Base-by-base conservation (phyloP, 2,329 filamentous ascomycete species). In the Trichoderma sp. region DNA sequence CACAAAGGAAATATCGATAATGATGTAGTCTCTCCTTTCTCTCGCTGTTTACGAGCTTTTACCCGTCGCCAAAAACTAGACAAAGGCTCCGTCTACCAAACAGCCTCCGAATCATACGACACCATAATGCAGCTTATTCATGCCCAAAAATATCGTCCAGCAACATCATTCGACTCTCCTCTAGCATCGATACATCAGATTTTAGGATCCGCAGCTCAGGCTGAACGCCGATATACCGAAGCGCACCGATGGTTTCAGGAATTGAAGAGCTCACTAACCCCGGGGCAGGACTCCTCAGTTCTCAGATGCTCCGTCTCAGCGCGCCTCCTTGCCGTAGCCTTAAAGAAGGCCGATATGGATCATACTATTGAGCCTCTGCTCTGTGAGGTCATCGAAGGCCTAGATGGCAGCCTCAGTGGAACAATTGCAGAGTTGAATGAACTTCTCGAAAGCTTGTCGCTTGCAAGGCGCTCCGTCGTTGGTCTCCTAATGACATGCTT, bases 21-120 rank as follows among this genome's bases (percentile, higher is more conserved):
- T 71, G 91, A 94, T 15, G 80, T 94, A 7, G 77, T 91, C n/a
- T 84, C 88, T 1, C 91, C 92, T 0, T 86, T 93, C 63, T 85
- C 86, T 0, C 88, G 87, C 66, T 94, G 89, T 74, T 76, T 92
- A 21, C 82, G 85, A 11, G 87, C 91, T 1, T 92, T 90, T 74
- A 81, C 84, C 18, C 85, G 91, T 71, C 86, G 91, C 72, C 80
- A 82, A 4, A 75, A 82, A 12, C 82, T 82, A 58, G 76, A 79
- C 6, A 78, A 81, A 2, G 78, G 78, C 2, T 81, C 81, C 4
- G 76, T 85, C 12, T 82, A 84, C 70, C 77, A 81, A 34, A 79
- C 81, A 30, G 78, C 81, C 18, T 73, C 77, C 7, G 70, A 74
- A 14, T 75, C 80, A 1, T 82, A 82, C 60, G 74, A 82, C 1